Base-by-base conservation (phyloP, 2,329 filamentous ascomycete genomes). In the Tolypocladium tropicale region DNA sequence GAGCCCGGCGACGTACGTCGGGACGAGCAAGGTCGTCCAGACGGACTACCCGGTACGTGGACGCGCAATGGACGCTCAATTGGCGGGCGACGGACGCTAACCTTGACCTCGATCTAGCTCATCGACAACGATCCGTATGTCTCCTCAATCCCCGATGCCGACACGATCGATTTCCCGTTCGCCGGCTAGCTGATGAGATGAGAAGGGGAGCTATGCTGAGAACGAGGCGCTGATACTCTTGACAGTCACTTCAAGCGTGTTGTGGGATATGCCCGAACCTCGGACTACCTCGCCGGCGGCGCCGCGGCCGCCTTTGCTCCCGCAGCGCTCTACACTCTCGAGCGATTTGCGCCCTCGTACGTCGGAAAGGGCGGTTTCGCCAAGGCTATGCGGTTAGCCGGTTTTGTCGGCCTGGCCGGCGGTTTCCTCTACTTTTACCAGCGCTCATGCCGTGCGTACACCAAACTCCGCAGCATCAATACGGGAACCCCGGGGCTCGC, bases 91-190 rank as follows among this genome's bases (percentile, higher is more conserved):
- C 61, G 57, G 61, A 48, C 39, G 43, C 58, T 64, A 61, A 66
- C 56, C 51, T 58, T 57, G 60, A 68, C 56, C 51, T 58, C 57
- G 60, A 68, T 68, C 64, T 76, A 99, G 94, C 88, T 97, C 77
- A 97, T 99, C 75, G 94, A 99, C 79, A 95, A 90, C 78, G 94
- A 99, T 76, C 94, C 94, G 92, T 96, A 92, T 57, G 71, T 72
- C 50, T 36, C 16, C 36, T 4, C 18, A 25, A 21, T 14, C 21
- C 34, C 34, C 34, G 37, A 48, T 18, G 10, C 34, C 30, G 16
- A 36, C 34, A 1, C 25, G 16, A 23, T 23, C 34, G 30, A 41
- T 5, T 14, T 9, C 12, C 23, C 7, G 9, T 55, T n/a, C n/a
- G n/a, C n/a, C n/a, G 34, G 4, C 18, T 25, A 11, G 23, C 37